Evolutionary conservation across 2,329 filamentous ascomycete species (phyloP).

Genomic region (Phialophora verrucosa): DNA sequence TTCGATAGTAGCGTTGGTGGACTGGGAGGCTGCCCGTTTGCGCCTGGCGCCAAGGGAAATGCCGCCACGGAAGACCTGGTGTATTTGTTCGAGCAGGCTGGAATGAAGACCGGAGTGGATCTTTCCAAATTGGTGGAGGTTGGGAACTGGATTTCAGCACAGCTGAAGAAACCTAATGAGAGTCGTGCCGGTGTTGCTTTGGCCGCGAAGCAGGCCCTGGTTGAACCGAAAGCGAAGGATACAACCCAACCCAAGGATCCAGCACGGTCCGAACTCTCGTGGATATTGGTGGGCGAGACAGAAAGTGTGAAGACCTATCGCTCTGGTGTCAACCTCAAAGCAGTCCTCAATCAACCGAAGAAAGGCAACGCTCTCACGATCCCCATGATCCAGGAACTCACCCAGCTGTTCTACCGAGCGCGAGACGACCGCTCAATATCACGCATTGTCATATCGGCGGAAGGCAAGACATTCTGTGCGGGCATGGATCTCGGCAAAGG

Average conservation of each 20-base stretch:
- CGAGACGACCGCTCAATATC: slow-evolving; percentile 41
- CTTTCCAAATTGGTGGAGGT: slow-evolving; percentile 67
- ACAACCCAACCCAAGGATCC: neutral
- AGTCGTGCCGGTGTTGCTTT: slow-evolving; percentile 70
- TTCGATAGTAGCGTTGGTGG: slow-evolving; percentile 83
- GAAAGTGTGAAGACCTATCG: slow-evolving; percentile 42
- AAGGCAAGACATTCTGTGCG: slow-evolving; percentile 37
- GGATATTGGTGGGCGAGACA: slow-evolving; percentile 36
- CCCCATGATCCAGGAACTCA: slow-evolving; percentile 46
- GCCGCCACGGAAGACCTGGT: slow-evolving; percentile 85
- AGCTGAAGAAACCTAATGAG: slow-evolving; percentile 67
- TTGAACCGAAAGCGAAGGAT: neutral
- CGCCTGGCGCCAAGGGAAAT: slow-evolving; percentile 84
- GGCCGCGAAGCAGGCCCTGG: slow-evolving; percentile 19
- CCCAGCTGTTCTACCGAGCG: slow-evolving; percentile 40
- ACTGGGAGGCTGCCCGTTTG: slow-evolving; percentile 83
- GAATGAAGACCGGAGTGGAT: slow-evolving; percentile 61
- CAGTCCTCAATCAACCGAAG: slow-evolving; percentile 44
- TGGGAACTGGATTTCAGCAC: slow-evolving; percentile 72
- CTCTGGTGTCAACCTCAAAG: slow-evolving; percentile 39
- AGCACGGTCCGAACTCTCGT: slow-evolving; percentile 19
- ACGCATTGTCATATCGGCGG: slow-evolving; percentile 39
- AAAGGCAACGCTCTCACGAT: slow-evolving; percentile 51
- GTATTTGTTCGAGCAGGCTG: slow-evolving; percentile 61
- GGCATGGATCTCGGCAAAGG: slow-evolving; percentile 35